Conservation (phyloP, 23 red algal genomes). For the Gracilaria vermiculophylla region DNA sequence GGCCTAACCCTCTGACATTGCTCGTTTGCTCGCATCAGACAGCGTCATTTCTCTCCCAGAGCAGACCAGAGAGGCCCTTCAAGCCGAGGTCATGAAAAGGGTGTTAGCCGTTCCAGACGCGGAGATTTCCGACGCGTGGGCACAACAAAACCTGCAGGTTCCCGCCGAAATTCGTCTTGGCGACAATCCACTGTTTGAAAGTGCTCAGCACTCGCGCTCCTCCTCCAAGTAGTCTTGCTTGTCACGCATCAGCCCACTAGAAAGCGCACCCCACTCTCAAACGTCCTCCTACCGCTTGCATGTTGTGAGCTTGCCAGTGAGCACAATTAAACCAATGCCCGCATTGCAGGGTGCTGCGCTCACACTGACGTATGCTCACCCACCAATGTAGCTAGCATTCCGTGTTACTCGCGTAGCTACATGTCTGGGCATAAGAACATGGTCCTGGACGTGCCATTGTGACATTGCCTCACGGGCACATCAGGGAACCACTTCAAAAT, state of each 20-base stretch:
- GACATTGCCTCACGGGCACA: too few species aligned
- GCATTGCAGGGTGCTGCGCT: too few species aligned
- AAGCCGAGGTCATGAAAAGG: slow-evolving; percentile 35
- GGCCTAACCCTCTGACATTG: too few species aligned
- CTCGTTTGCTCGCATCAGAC: too few species aligned
- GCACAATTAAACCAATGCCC: too few species aligned
- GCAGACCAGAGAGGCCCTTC: neutral
- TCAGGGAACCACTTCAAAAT: too few species aligned
- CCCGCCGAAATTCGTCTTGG: slow-evolving; percentile 46
- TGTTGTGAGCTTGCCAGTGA: neutral
- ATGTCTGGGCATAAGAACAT: too few species aligned
- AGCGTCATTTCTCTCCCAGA: slow-evolving; percentile 47
- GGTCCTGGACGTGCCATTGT: too few species aligned
- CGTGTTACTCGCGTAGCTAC: too few species aligned
- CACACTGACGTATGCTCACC: too few species aligned
- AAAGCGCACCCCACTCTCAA: neutral
- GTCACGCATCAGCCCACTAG: neutral
- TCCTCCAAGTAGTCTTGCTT: slow-evolving; percentile 5
- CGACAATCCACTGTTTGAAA: slow-evolving; percentile 58
- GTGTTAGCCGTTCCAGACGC: slow-evolving; percentile 27
- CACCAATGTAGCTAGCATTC: too few species aligned
- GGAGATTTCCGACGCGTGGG: slow-evolving; percentile 12
- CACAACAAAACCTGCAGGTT: slow-evolving; percentile 5
- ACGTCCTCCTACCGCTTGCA: neutral
- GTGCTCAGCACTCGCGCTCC: neutral